These are phyloP conservation scores for Trichomonascus vanleenenianus DNA, from an alignment of 805 yeast species.

Conservation along the genomic window DNA sequence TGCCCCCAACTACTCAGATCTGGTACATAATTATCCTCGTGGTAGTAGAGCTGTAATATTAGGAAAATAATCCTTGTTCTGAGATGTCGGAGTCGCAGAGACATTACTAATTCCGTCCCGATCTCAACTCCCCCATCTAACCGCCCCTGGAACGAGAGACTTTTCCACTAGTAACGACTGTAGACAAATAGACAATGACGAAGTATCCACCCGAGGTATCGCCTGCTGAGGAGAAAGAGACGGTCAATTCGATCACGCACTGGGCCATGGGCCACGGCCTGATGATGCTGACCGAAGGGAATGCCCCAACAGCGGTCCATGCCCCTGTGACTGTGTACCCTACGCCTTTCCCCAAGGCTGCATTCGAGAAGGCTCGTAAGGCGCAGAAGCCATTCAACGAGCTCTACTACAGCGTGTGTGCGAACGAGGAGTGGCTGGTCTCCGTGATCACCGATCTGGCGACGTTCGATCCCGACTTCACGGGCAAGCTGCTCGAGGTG, in stretches of 20 bases:
- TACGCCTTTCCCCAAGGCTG: conserved; percentile 68
- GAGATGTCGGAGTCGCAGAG: too few relatives aligned
- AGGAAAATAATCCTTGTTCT: too few relatives aligned
- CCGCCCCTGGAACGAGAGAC: background rate
- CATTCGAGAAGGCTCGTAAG: conserved; percentile 57
- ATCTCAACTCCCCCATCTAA: background rate
- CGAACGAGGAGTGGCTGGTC: conserved; percentile 57
- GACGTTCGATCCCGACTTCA: conserved; percentile 61
- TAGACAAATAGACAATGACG: background rate
- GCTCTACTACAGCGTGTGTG: conserved; percentile 59
- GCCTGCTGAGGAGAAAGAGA: conserved; percentile 5
- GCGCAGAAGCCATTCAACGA: conserved; percentile 67
- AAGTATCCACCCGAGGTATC: conserved; percentile 15
- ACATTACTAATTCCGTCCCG: background rate
- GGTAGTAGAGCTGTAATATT: too few relatives aligned
- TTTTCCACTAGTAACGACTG: background rate
- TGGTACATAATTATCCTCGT: too few relatives aligned
- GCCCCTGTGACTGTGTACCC: conserved; percentile 93
- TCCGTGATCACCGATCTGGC: conserved; percentile 39
- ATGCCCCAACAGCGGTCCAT: conserved; percentile 37
- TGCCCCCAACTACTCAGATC: too few relatives aligned
- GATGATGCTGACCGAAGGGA: conserved; percentile 66
- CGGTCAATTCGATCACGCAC: conserved; percentile 39
- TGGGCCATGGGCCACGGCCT: conserved; percentile 78
- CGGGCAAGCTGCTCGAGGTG: conserved; percentile 65